Evolutionary conservation across 176 grass and related monocot genomes (phyloP).

Genomic region (Tuctoria greenei): DNA sequence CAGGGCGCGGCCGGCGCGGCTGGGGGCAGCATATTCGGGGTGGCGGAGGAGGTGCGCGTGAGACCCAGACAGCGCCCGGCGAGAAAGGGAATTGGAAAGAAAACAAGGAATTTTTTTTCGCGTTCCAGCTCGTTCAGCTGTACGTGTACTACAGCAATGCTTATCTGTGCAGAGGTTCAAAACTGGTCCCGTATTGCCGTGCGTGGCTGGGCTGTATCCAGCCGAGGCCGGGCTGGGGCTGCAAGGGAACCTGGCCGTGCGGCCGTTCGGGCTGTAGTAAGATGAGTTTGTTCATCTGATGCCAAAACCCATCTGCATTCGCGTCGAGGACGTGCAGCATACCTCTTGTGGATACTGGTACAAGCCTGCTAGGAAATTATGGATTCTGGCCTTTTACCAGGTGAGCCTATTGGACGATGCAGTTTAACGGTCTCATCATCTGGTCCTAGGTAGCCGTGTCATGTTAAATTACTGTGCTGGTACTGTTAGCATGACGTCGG

Average conservation of each 20-base stretch:
- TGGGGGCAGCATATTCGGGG: constrained; percentile 53
- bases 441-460: not conserved
- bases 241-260: not conserved
- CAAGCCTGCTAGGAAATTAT: no score
- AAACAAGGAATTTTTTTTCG: not conserved
- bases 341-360: no score
- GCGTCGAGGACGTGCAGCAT: no score
- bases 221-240: not conserved
- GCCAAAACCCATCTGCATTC: no score
- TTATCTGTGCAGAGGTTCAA: no score
- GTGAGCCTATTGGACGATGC: not conserved
- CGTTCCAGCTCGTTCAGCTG: constrained; percentile 5
- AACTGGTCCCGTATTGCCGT: not conserved
- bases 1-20: constrained; percentile 63
- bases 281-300: no score
- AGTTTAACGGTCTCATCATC: not conserved
- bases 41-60: constrained; percentile 31
- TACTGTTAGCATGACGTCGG: not conserved
- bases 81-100: constrained; percentile 29
- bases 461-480: not conserved
- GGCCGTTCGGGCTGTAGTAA: constrained; percentile 4
- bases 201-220: not conserved
- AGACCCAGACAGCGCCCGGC: constrained; percentile 24
- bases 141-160: no score
- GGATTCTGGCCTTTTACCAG: not conserved